These are phyloP conservation scores for Sarocladium kiliense DNA, from an alignment of 2,329 filamentous ascomycete genomes.

Conservation along the genomic window DNA sequence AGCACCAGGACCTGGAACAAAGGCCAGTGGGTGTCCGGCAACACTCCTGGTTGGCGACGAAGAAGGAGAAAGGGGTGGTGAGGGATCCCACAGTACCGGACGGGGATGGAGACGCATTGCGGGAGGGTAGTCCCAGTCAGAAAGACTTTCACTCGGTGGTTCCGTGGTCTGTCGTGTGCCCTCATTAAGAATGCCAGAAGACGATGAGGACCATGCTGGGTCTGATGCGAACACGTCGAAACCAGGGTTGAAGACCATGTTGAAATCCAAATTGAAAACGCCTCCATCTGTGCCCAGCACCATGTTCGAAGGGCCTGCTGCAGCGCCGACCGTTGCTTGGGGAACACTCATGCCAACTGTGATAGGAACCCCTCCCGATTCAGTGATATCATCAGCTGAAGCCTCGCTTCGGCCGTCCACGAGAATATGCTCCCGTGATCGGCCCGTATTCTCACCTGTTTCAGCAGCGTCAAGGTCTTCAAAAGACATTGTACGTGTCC, in stretches of 20 bases:
- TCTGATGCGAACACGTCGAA: constrained; percentile 1
- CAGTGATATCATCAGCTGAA: background rate
- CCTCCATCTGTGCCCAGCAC: background rate
- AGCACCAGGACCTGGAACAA: background rate
- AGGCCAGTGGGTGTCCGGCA: background rate
- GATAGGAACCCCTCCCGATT: background rate
- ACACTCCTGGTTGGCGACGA: background rate
- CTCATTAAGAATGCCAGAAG: background rate
- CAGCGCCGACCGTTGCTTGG: background rate
- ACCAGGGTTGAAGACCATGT: background rate
- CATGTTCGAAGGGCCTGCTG: background rate
- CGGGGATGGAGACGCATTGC: background rate
- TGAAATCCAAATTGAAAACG: background rate
- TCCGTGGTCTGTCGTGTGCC: background rate
- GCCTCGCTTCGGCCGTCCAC: too few relatives aligned
- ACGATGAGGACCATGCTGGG: background rate
- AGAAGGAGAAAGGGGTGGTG: background rate
- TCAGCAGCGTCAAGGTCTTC: background rate
- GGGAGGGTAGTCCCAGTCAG: background rate
- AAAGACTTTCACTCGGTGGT: background rate
- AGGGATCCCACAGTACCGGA: background rate
- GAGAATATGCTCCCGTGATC: background rate
- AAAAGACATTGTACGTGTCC: background rate
- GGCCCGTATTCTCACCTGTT: background rate
- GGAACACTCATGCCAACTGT: background rate